Conservation (phyloP, 768 basidiomycete genomes). For the Gloeophyllum trabeum region DNA sequence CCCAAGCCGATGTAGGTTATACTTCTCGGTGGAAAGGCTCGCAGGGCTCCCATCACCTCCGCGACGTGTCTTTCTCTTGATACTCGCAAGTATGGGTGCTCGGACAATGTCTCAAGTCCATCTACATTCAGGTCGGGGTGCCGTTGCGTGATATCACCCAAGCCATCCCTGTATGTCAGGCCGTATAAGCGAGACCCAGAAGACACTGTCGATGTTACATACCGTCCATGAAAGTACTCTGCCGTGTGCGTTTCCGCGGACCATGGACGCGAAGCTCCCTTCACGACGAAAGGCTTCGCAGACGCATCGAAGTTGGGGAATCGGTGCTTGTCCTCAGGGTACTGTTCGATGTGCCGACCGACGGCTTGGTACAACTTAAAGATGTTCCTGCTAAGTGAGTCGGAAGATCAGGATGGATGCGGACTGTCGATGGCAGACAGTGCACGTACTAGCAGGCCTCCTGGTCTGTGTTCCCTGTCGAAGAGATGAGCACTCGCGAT, state of each 20-base stretch:
- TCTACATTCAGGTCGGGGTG: conserved; percentile 53
- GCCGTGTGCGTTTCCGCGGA: conserved; percentile 65
- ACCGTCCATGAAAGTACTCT: conserved; percentile 80
- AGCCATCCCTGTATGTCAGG: conserved; percentile 45
- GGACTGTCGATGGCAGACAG: conserved; percentile 6
- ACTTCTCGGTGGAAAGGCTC: conserved; percentile 33
- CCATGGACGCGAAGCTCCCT: conserved; percentile 57
- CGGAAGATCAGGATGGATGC: background rate
- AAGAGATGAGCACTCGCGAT: no score
- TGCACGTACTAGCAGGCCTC: conserved; percentile 52
- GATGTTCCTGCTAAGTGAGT: conserved; percentile 66
- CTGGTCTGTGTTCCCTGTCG: conserved; percentile 60
- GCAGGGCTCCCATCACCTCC: conserved; percentile 44
- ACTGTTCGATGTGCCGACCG: conserved; percentile 38
- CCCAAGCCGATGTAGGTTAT: conserved; percentile 68
- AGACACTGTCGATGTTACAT: conserved; percentile 7
- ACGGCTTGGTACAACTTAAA: conserved; percentile 67
- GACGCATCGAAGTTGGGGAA: conserved; percentile 51
- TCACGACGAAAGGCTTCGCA: conserved; percentile 48
- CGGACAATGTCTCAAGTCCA: conserved; percentile 8
- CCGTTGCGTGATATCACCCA: conserved; percentile 44
- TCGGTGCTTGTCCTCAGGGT: conserved; percentile 39
- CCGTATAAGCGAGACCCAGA: background rate
- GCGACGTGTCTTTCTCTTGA: conserved; percentile 34
- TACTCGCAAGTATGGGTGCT: conserved; percentile 34